Conservation (phyloP, 805 yeast species). For the Kuraishia cidri region DNA sequence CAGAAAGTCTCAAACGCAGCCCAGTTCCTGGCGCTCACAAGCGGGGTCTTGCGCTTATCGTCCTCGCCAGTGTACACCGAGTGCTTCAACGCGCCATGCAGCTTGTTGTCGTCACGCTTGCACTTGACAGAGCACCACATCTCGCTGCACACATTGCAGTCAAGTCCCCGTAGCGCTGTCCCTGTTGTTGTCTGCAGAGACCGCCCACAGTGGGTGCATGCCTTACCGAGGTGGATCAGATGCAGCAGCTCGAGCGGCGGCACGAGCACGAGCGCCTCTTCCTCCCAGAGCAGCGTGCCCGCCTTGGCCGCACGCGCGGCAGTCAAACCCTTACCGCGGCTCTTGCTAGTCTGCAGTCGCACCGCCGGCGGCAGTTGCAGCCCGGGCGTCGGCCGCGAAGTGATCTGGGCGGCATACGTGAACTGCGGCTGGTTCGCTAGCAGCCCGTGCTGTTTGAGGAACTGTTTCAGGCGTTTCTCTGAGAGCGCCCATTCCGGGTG, state of each 20-base stretch:
- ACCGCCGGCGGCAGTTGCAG: slow-evolving; percentile 22
- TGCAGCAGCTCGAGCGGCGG: slow-evolving; percentile 63
- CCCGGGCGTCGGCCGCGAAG: slow-evolving; percentile 38
- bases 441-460: slow-evolving; percentile 50
- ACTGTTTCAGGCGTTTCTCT: slow-evolving; percentile 43
- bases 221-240: slow-evolving; percentile 50
- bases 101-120: slow-evolving; percentile 37
- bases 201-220: slow-evolving; percentile 68
- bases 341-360: slow-evolving; percentile 35
- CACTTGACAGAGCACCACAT: slow-evolving; percentile 67
- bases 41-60: slow-evolving; percentile 18
- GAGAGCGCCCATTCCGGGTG: slow-evolving; percentile 59
- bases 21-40: slow-evolving; percentile 42
- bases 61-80: slow-evolving; percentile 15
- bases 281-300: slow-evolving; percentile 48
- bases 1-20: slow-evolving; percentile 50
- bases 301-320: slow-evolving; percentile 35
- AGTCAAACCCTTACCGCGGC: slow-evolving; percentile 54
- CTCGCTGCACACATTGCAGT: slow-evolving; percentile 56
- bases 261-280: slow-evolving; percentile 41
- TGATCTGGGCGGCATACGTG: slow-evolving; percentile 45
- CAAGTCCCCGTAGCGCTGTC: slow-evolving; percentile 36
- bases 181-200: slow-evolving; percentile 27
- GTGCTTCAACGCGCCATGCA: slow-evolving; percentile 56
- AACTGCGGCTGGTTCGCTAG: slow-evolving; percentile 30